Evolutionary conservation across 2,329 filamentous ascomycete genomes (phyloP), one percentile per base, ranked within the genome.

Genomic region (Mariannaea elegans): DNA sequence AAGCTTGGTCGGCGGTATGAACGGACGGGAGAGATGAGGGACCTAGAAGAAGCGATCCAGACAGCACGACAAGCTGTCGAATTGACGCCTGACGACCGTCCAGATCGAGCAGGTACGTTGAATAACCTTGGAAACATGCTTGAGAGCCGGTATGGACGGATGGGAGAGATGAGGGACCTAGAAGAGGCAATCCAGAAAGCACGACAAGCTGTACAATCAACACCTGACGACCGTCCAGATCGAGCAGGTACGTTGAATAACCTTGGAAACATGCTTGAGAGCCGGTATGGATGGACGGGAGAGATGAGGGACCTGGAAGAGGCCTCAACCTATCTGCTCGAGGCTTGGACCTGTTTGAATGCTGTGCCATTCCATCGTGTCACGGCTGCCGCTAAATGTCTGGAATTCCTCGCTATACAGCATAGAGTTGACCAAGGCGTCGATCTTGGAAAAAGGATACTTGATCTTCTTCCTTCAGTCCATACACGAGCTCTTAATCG

Each of bases 391-490:
- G 56, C 50, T 27, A 16, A 12, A 36, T 48, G 48, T 41, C 48
- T 62, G 16, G 19, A 36, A 29, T 38, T 58, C 4, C 45, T 62
- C 23, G 50, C 44, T 34, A 42, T 23, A 29, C 38, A 58, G 21
- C 27, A 38, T 10, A 45, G 47, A 42, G 39, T 34, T 38, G 41
- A 56, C 14, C 18, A 39, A 8, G 46, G 13, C 34, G 51, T 55
- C 42, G 19, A 47, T 36, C 54, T 62, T 13, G 54, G 54, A 13
- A 16, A 9, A 21, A 36, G 16, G 13, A 27, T 55, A 18, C 48
- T 62, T 14, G 45, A 62, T 45, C 54, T 62, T 4, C 38, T 62
- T 13, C 59, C 59, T 24, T 27, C 45, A 4, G 45, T 62, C 34
- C 42, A 62, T 54, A 58, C 54, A 18, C 18, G 39, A 13, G 38